A percentile compares a stretch with the other conserved stretches of the same genome.
phyloP scores from a whole-genome alignment of 1,284 basidiomycete species.

The Heterobasidion annosum region DNA sequence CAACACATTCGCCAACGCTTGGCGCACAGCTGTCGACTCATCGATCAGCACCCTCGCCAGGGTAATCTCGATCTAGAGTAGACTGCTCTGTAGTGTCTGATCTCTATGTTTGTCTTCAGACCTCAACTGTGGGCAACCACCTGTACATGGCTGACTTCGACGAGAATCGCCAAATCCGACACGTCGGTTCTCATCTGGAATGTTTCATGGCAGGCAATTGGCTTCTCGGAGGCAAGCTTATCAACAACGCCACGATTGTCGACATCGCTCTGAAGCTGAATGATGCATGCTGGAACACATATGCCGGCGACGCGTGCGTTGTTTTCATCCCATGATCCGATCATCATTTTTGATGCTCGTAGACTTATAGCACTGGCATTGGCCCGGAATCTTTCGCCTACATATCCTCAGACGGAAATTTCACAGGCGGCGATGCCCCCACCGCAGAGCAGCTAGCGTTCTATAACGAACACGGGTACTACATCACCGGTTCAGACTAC shows the following conservation, averaged over 20 bases:
- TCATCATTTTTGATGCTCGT: neutral
- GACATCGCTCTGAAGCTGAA: constrained; percentile 48
- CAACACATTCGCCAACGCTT: constrained; percentile 49
- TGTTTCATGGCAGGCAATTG: constrained; percentile 71
- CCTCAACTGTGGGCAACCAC: constrained; percentile 51
- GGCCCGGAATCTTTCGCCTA: constrained; percentile 62
- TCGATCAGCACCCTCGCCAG: constrained; percentile 37
- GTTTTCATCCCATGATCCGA: neutral
- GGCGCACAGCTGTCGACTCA: constrained; percentile 61
- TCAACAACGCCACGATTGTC: constrained; percentile 63
- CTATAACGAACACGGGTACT: constrained; percentile 57
- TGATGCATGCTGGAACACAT: constrained; percentile 73
- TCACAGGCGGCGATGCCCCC: constrained; percentile 34
- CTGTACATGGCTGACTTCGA: constrained; percentile 51
- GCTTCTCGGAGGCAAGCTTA: constrained; percentile 53
- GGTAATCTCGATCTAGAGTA: neutral
- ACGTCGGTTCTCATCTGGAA: constrained; percentile 60
- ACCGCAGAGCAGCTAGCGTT: constrained; percentile 33
- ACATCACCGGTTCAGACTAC: constrained; percentile 40
- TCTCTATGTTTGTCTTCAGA: constrained; percentile 25
- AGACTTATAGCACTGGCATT: constrained; percentile 41
- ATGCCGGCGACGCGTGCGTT: constrained; percentile 43
- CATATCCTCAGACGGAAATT: constrained; percentile 46
- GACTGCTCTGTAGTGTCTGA: neutral
- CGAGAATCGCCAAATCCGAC: constrained; percentile 31